Evolutionary conservation across 2,329 filamentous ascomycete genomes (phyloP).

Genomic region (Colletotrichum sp.): DNA sequence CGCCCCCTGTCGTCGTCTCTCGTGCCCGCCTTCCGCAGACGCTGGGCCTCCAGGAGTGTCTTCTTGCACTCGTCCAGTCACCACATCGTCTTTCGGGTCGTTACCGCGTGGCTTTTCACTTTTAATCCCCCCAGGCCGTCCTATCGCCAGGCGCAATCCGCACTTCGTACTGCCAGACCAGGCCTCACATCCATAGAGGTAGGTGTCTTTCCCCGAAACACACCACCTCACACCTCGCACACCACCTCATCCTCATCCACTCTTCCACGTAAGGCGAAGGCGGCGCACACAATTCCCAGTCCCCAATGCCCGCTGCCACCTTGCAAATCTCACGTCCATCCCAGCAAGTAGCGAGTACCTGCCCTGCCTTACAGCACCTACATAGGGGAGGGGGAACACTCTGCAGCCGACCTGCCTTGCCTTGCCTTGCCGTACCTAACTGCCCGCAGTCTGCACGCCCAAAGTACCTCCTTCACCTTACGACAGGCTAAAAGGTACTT

Average conservation of each 20-base stretch:
- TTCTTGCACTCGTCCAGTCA: background rate
- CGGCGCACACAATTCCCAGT: background rate
- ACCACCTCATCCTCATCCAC: background rate
- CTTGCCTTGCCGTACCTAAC: background rate
- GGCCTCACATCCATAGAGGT: constrained; percentile 1
- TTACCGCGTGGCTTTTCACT: background rate
- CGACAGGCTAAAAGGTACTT: background rate
- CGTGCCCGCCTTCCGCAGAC: background rate
- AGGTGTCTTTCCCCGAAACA: constrained; percentile 18
- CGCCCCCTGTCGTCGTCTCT: background rate
- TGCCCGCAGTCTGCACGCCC: background rate
- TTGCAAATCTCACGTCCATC: background rate
- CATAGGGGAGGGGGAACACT: background rate
- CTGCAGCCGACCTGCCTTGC: background rate
- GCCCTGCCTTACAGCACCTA: background rate
- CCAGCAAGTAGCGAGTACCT: background rate
- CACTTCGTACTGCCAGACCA: background rate
- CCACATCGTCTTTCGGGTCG: background rate
- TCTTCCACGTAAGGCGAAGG: background rate
- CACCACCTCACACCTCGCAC: background rate
- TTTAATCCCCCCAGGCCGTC: background rate
- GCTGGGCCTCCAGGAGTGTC: background rate
- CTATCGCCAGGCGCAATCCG: background rate
- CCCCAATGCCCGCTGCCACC: background rate
- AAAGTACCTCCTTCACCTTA: background rate